phyloP scores from a whole-genome alignment of 768 basidiomycete genomes.

The Trametes gibbosa region DNA sequence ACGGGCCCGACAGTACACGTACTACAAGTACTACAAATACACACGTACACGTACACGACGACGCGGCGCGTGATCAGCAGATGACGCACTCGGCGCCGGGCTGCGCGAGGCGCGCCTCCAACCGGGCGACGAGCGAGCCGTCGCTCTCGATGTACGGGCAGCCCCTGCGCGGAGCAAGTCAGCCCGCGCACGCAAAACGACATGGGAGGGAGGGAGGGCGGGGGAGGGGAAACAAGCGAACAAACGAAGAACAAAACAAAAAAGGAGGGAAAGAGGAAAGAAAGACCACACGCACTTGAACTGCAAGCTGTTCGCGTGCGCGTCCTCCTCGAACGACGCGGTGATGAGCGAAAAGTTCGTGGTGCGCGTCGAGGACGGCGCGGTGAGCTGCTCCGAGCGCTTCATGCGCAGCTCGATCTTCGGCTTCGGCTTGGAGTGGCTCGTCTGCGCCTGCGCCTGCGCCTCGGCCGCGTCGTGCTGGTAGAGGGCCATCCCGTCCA shows the following conservation, averaged over 20 bases:
- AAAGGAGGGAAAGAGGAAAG: too few species aligned
- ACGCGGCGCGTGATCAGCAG: neutral
- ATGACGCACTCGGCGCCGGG: neutral
- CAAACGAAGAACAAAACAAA: too few species aligned
- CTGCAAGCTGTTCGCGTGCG: constrained; percentile 10
- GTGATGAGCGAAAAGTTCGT: constrained; percentile 30
- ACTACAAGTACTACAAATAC: too few species aligned
- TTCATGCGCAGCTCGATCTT: constrained; percentile 9
- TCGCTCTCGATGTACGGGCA: constrained; percentile 11
- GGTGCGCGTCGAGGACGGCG: constrained; percentile 8
- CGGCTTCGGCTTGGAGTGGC: constrained; percentile 12
- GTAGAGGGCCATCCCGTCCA: constrained; percentile 3
- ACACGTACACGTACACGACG: too few species aligned
- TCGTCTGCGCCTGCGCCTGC: too few species aligned
- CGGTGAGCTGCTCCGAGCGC: constrained; percentile 25
- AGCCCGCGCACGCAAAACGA: neutral
- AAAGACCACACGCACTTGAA: constrained; percentile 13
- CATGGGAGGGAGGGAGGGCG: neutral
- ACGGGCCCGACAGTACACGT: too few species aligned
- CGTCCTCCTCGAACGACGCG: constrained; percentile 21
- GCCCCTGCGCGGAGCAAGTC: neutral
- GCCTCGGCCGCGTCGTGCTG: constrained; percentile 28
- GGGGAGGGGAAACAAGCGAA: too few species aligned
- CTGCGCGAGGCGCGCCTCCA: constrained; percentile 2
- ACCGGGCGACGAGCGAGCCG: constrained; percentile 1